Evolutionary conservation across 1,284 basidiomycete species (phyloP), one percentile per base, ranked within the genome.

Genomic region (Apiotrichum gamsii): DNA sequence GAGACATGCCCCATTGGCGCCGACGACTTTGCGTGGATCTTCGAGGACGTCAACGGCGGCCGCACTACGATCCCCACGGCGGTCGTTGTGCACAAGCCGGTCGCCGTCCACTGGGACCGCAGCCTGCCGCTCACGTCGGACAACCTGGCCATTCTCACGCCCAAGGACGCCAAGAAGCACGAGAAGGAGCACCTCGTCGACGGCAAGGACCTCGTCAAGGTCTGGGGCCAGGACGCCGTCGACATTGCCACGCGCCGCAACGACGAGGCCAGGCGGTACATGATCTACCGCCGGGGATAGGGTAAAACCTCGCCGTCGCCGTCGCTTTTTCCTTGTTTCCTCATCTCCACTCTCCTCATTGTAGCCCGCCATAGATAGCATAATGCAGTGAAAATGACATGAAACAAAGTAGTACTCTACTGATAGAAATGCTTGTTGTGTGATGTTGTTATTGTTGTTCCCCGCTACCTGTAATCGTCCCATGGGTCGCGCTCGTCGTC

Each of bases 1-100:
- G 44, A 61, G 43, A 48, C 49, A 1, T 37, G 54, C 13, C 41
- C 49, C 19, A 78, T 95, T 36, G 82, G 84, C 54, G 82, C 85
- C 58, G 83, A 87, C 41, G 90, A 95, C 56, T 79, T 89, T 30
- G 80, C 79, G 0, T 77, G 90, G 36, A 72, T 95, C 44, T 90
- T 89, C 60, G 93, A 96, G 62, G 91, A 96, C 63, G 67, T 95
- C 14, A 76, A 87, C 65, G 79, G 84, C 21, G 87, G 88, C 1
- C 81, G 89, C 35, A 86, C 85, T 1, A 76, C 83, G 14, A 73
- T 93, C 29, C 87, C 89, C 4, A 85, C 87, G 0, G 78, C 85
- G 51, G 73, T 78, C 8, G 78, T 90, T 13, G 82, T 85, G n/a
- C 72, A 78, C 16, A 62, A 64, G 46, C 63, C 67, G 3, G 49